Evolutionary conservation across 345 rosid species (phyloP).

Genomic region (Adansonia digitata): DNA sequence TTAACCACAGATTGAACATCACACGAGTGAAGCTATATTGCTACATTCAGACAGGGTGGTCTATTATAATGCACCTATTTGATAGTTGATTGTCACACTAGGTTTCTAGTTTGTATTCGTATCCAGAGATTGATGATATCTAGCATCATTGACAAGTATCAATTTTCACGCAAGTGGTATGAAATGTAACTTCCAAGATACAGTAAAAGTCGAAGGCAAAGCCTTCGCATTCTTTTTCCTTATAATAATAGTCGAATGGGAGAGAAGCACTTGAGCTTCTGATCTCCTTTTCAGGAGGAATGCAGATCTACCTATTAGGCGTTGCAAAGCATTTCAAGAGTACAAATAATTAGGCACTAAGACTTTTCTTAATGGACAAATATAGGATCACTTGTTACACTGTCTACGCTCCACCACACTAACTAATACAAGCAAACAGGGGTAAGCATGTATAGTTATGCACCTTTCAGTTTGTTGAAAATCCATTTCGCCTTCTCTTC

Average conservation of each 20-base stretch:
- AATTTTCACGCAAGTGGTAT: not conserved
- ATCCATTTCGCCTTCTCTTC: constrained; percentile 98
- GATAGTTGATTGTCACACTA: not conserved
- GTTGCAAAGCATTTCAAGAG: not conserved
- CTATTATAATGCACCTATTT: not conserved
- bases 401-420: not conserved
- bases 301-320: not conserved
- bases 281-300: not conserved
- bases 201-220: not conserved
- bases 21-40: not conserved
- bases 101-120: not conserved
- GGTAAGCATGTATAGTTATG: not conserved
- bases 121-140: not conserved
- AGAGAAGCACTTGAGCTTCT: not conserved
- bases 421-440: not conserved
- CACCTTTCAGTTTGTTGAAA: constrained; percentile 95
- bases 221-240: not conserved
- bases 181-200: not conserved
- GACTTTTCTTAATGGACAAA: not conserved
- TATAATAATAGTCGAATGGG: not conserved
- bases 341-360: not conserved
- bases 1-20: not conserved
- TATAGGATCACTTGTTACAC: not conserved
- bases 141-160: not conserved
- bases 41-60: not conserved